A percentile compares a stretch with the other conserved stretches of the same genome.
Evolutionary conservation across 73 alveolate species (phyloP).

Genomic region (Tetrahymena borealis): DNA sequence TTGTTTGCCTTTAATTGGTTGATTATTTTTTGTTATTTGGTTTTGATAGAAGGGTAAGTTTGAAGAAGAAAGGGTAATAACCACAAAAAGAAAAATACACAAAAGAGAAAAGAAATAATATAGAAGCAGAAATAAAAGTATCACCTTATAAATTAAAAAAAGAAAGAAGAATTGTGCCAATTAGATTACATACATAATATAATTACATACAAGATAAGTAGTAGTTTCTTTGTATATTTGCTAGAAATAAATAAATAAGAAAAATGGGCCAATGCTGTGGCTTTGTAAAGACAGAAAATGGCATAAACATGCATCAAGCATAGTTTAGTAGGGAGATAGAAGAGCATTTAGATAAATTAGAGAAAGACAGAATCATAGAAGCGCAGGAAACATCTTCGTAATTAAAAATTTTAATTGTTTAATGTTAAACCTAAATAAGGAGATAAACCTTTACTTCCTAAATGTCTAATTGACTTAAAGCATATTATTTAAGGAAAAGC

Average conservation of each 20-base stretch:
- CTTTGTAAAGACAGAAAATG: neutral
- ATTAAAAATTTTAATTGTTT: neutral
- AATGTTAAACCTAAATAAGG: neutral
- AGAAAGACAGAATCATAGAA: neutral
- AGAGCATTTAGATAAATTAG: neutral
- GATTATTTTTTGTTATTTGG: neutral
- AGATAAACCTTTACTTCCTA: neutral
- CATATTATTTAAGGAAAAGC: too few species aligned
- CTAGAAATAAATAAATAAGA: neutral
- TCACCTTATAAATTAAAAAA: neutral
- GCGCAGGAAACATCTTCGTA: neutral
- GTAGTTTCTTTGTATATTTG: neutral
- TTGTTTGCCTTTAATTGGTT: neutral
- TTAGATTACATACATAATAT: neutral
- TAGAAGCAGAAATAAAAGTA: neutral
- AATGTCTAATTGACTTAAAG: too few species aligned
- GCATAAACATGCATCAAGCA: neutral
- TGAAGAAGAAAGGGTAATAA: neutral
- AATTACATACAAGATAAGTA: neutral
- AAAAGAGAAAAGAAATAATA: neutral
- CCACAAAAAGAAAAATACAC: neutral
- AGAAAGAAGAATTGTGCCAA: neutral
- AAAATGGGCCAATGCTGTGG: neutral
- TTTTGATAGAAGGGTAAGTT: neutral
- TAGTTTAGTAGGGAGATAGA: neutral